A percentile compares a stretch with the other conserved stretches of the same genome.
Evolutionary conservation across 176 grass and related monocot species (phyloP).

Genomic region (Ananas comosus): DNA sequence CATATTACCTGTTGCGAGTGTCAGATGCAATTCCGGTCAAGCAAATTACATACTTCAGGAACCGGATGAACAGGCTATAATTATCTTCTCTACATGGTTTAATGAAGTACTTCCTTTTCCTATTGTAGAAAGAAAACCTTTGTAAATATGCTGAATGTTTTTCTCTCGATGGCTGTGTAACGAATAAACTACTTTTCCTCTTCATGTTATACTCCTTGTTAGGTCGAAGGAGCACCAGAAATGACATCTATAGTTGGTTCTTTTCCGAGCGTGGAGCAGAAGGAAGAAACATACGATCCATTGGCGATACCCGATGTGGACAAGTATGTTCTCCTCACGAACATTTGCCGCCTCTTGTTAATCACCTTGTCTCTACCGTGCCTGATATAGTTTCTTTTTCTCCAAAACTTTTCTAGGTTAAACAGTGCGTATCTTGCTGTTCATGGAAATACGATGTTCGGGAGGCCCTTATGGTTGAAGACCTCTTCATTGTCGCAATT

Average conservation of each 20-base stretch:
- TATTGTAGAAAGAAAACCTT: not conserved
- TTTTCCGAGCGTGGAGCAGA: conserved; percentile 49
- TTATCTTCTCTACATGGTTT: too few relatives aligned
- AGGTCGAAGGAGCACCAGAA: conserved; percentile 59
- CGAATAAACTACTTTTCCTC: not conserved
- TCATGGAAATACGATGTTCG: conserved; percentile 72
- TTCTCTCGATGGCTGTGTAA: not conserved
- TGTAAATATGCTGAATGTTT: not conserved
- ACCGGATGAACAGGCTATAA: too few relatives aligned
- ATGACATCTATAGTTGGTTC: conserved; percentile 32
- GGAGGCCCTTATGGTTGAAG: conserved; percentile 83
- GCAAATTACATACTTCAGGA: too few relatives aligned
- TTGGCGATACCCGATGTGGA: conserved; percentile 75
- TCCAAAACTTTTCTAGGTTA: conserved; percentile 35
- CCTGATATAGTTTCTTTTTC: conserved; percentile 13
- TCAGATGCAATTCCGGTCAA: too few relatives aligned
- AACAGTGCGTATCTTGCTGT: conserved; percentile 77
- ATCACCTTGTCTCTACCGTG: conserved; percentile 7
- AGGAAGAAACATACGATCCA: conserved; percentile 83
- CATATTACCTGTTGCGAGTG: too few relatives aligned
- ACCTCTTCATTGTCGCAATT: conserved; percentile 42
- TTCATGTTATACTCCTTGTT: conserved; percentile 18
- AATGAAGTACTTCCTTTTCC: too few relatives aligned
- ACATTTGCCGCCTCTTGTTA: not conserved
- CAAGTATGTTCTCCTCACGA: conserved; percentile 40